Conservation (phyloP, 2,329 filamentous ascomycete species). For the Plenodomus biglobosus region DNA sequence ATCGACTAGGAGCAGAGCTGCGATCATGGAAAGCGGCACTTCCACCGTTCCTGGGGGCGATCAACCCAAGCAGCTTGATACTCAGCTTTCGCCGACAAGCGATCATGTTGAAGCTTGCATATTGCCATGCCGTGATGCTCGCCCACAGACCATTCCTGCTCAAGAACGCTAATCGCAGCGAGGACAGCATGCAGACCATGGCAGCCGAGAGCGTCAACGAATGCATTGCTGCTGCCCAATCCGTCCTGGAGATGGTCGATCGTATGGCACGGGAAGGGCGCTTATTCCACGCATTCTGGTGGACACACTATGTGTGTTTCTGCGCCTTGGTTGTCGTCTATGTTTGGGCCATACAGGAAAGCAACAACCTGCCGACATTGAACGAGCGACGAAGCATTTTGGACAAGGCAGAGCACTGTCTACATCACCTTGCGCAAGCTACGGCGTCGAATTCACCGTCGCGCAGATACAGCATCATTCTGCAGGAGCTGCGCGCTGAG, state of each 20-base stretch:
- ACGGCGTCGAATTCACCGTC: constrained; percentile 52
- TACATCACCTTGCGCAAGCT: constrained; percentile 50
- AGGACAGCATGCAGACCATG: constrained; percentile 28
- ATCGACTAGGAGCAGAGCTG: constrained; percentile 45
- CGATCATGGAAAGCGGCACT: constrained; percentile 36
- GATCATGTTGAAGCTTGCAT: constrained; percentile 35
- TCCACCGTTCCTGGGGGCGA: constrained; percentile 49
- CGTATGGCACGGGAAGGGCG: constrained; percentile 42
- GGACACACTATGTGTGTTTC: constrained; percentile 54
- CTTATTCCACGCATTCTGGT: constrained; percentile 52
- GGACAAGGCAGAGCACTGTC: constrained; percentile 49
- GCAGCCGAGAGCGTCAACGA: constrained; percentile 46
- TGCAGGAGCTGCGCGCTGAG: constrained; percentile 50
- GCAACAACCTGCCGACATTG: constrained; percentile 8
- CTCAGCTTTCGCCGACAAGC: constrained; percentile 46
- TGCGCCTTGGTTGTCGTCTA: constrained; percentile 53
- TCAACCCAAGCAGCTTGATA: constrained; percentile 52
- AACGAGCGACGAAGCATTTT: constrained; percentile 36
- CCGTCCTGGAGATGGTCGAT: constrained; percentile 43
- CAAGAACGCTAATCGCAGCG: constrained; percentile 15
- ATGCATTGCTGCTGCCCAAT: constrained; percentile 49
- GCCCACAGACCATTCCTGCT: constrained; percentile 39
- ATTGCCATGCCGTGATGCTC: constrained; percentile 41
- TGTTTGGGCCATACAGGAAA: constrained; percentile 51
- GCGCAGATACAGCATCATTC: constrained; percentile 52